These are phyloP conservation scores for Colletotrichum spinosum DNA, from an alignment of 2,329 filamentous ascomycete species.

Conservation along the genomic window DNA sequence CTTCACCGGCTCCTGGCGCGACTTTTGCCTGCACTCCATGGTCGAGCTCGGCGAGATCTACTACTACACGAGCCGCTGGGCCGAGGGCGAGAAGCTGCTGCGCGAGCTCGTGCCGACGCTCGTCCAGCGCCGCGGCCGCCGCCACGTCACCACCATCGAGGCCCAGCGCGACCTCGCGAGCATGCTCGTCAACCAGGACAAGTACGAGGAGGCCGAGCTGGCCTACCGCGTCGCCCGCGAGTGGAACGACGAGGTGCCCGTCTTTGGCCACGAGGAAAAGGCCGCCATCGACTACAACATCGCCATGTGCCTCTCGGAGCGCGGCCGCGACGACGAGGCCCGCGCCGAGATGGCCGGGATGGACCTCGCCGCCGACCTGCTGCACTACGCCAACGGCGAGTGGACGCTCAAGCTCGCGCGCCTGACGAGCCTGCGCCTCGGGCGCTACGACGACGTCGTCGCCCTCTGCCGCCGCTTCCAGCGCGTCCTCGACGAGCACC, in stretches of 20 bases:
- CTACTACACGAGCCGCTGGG: constrained; percentile 40
- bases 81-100: constrained; percentile 38
- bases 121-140: constrained; percentile 31
- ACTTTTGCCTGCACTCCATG: constrained; percentile 40
- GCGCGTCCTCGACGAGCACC: constrained; percentile 34
- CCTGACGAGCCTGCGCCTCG: constrained; percentile 33
- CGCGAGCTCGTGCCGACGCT: constrained; percentile 37
- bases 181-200: constrained; percentile 39
- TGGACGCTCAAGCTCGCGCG: constrained; percentile 39
- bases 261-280: constrained; percentile 38
- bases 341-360: constrained; percentile 32
- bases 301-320: constrained; percentile 39
- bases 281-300: constrained; percentile 40
- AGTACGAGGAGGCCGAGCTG: constrained; percentile 34
- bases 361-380: constrained; percentile 37
- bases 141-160: constrained; percentile 38
- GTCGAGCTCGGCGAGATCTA: constrained; percentile 41
- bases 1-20: constrained; percentile 35
- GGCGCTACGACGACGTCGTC: constrained; percentile 34
- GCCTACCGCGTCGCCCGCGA: constrained; percentile 37
- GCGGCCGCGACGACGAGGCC: constrained; percentile 31
- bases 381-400: constrained; percentile 39
- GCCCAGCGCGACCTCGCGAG: constrained; percentile 39
- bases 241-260: constrained; percentile 36
- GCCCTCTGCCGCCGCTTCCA: constrained; percentile 35